Evolutionary conservation across 768 basidiomycete genomes (phyloP), one percentile per base, ranked within the genome.

Genomic region (Mrakia hoshinonis): DNA sequence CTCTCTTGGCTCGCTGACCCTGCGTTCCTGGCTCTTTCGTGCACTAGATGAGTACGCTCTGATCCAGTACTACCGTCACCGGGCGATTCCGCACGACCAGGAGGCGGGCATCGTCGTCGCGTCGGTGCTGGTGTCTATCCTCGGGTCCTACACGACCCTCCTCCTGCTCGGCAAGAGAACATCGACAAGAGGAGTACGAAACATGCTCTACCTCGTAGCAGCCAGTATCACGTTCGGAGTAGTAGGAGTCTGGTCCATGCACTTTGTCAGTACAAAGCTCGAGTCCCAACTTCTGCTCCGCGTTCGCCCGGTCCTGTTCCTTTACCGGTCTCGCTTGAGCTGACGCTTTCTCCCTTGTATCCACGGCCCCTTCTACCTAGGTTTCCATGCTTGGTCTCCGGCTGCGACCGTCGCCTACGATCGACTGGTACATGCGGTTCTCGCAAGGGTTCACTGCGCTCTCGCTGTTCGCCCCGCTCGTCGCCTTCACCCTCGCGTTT

Each of bases 101-200:
- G 74, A 76, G 39, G 74, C 80, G 0, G 80, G 78, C 54, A 73
- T 80, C 47, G 73, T 80, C 46, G 75, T 78, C 72, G 77, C 77
- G 29, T 79, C 78, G 58, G 77, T 81, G 74, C 74, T 79, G 69
- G 80, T 81, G 31, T 81, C 80, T 43, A 75, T 80, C 64, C 76
- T 81, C 36, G 80, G 80, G 18, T 79, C 78, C 9, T 80, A 81
- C 70, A 76, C 80, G 10, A 79, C 80, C 4, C 77, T 81, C 0
- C 75, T 79, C 12, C 73, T 79, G 4, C 76, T 81, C 29, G 80
- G 79, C 24, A 66, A 78, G 60, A 68, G 77, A 47, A 80, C 79
- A 1, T 72, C 72, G 20, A 75, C 74, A 31, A 69, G 72, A 65
- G 79, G 79, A n/a, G 63, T 74, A 54, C 71, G 76, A 18, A 79